Evolutionary conservation across 345 rosid species (phyloP).

Genomic region (Schrenkiella parvula): DNA sequence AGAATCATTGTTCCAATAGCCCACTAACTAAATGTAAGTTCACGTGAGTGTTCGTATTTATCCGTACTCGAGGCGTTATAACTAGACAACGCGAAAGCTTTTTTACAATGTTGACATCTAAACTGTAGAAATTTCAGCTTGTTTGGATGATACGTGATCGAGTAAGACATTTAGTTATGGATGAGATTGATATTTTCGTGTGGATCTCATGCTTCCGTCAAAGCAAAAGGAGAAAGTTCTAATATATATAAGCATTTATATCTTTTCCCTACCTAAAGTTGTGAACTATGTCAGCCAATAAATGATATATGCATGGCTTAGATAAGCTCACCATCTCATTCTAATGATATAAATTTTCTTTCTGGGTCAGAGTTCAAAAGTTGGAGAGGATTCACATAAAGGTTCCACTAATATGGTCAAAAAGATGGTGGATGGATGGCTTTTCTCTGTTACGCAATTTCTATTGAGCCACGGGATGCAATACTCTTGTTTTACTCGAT

Average conservation of each 20-base stretch:
- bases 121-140: not conserved
- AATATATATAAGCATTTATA: slow-evolving; percentile 1
- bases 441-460: slow-evolving; percentile 15
- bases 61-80: slow-evolving; percentile 14
- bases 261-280: slow-evolving; percentile 18
- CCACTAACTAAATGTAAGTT: slow-evolving; percentile 6
- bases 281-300: slow-evolving; percentile 20
- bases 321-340: slow-evolving; percentile 25
- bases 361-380: slow-evolving; percentile 21
- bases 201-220: slow-evolving; percentile 22
- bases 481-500: slow-evolving; percentile 19
- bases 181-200: slow-evolving; percentile 24
- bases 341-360: slow-evolving; percentile 11
- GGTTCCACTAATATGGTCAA: slow-evolving; percentile 36
- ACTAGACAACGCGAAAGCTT: not conserved
- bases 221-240: slow-evolving; percentile 20
- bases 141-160: slow-evolving; percentile 8
- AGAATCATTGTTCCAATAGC: not conserved
- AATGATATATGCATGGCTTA: slow-evolving; percentile 18
- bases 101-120: slow-evolving; percentile 16
- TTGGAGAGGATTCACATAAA: slow-evolving; percentile 24
- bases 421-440: slow-evolving; percentile 26
- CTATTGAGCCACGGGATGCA: slow-evolving; percentile 21
- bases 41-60: not conserved
- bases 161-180: slow-evolving; percentile 20